Base-by-base conservation (phyloP, 1,284 basidiomycete genomes). In the Grifola frondosa region DNA sequence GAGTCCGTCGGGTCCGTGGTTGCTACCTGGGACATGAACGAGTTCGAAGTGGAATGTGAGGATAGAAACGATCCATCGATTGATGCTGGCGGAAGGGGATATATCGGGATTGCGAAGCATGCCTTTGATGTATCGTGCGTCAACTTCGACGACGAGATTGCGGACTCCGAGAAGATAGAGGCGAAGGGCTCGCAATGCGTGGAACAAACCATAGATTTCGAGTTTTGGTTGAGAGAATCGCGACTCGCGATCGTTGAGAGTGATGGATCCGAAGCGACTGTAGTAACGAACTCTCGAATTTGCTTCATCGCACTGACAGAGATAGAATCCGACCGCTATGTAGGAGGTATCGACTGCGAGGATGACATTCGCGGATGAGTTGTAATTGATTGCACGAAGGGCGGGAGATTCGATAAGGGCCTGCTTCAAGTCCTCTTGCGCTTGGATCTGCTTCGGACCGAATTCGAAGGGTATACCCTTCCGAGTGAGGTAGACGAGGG, bases 351-450 rank as follows among this genome's bases (percentile, higher is more conserved):
- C 64, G n/a, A 66, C 65, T 0, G 63, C 54, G 0, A 69, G 48
- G 5, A 67, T 62, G 9, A 70, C 60, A 1, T 46, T 44, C 0
- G 36, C 42, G 9, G 71, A 70, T 11, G 68, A 68, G 57, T 67
- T 69, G 62, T 84, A 84, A 48, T 78, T 76, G 62, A 83, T 75
- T 0, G 75, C 44, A 15, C 42, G 45, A 4, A 53, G 47, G 3
- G 57, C 49, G 3, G 59, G 53, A 12, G 53, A 53, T 9, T 24
- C 20, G 1, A 41, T 16, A 9, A 65, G 36, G 0, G 54, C 56
- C 2, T 50, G n/a, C 40, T 66, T 65, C 8, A 66, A 47, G 4
- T 49, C 35, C 3, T 54, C 46, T 35, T 54, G 46, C 7, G 60
- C 56, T 5, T 42, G 26, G 9, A 49, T 30, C 35, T 64, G 59